Conservation (phyloP, 1,139 yeast species). For the Lodderomyces elongisporus region DNA sequence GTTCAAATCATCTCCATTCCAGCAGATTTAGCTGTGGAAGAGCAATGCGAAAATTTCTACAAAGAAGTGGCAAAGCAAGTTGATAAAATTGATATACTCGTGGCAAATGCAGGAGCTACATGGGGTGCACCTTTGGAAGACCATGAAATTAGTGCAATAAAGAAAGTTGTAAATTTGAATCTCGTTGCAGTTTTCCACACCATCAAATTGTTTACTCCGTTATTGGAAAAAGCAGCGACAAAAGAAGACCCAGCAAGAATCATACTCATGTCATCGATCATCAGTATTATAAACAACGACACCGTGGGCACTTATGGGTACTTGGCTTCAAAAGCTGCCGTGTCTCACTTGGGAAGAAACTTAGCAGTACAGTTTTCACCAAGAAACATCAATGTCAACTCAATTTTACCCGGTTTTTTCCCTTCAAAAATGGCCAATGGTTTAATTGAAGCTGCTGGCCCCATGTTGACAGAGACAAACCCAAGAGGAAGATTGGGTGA, state of each 20-base stretch:
- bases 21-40: conserved; percentile 53
- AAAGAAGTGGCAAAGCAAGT: conserved; percentile 39
- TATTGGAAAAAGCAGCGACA: conserved; percentile 53
- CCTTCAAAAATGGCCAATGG: conserved; percentile 76
- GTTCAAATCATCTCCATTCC: conserved; percentile 52
- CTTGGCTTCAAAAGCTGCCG: conserved; percentile 73
- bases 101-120: conserved; percentile 78
- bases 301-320: conserved; percentile 61
- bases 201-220: conserved; percentile 57
- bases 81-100: conserved; percentile 53
- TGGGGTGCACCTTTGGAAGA: conserved; percentile 68
- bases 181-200: conserved; percentile 68
- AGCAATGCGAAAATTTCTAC: conserved; percentile 45
- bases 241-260: conserved; percentile 61
- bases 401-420: conserved; percentile 76
- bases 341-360: conserved; percentile 62
- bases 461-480: conserved; percentile 42
- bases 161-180: conserved; percentile 61
- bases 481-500: conserved; percentile 65
- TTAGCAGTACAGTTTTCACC: conserved; percentile 64
- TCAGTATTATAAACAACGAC: conserved; percentile 44
- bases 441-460: conserved; percentile 51
- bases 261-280: conserved; percentile 63
- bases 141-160: conserved; percentile 61
- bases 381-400: conserved; percentile 60